Evolutionary conservation across 1,284 basidiomycete species (phyloP).

Genomic region (Malassezia vespertilionis): DNA sequence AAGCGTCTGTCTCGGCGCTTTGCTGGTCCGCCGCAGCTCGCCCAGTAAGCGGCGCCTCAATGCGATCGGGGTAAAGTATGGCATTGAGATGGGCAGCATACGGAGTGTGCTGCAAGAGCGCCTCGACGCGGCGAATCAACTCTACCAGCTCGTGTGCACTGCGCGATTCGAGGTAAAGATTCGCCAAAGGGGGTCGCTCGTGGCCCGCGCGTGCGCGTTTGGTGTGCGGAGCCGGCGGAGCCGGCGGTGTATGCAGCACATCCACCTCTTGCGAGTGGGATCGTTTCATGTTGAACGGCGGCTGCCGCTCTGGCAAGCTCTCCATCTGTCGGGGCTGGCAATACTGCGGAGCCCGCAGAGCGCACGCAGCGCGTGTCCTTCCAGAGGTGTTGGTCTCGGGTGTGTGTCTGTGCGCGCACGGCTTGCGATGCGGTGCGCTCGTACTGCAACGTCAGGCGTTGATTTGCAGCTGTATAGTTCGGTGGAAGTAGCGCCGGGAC

Average conservation of each 20-base stretch:
- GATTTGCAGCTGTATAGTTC: constrained; percentile 18
- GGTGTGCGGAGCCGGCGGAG: background rate
- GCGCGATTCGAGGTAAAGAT: constrained; percentile 11
- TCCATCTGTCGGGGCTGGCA: no score
- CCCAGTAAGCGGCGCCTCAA: constrained; percentile 1
- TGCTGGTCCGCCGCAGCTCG: background rate
- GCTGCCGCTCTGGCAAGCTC: no score
- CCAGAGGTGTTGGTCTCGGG: background rate
- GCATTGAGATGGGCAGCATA: constrained; percentile 3
- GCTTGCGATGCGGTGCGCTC: constrained; percentile 1
- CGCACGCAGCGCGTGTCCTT: background rate
- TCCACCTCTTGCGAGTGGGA: constrained; percentile 15
- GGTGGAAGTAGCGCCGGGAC: constrained; percentile 3
- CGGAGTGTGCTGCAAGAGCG: constrained; percentile 10
- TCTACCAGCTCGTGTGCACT: background rate
- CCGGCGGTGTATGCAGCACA: constrained; percentile 2
- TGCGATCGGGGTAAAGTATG: constrained; percentile 10
- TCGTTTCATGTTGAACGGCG: constrained; percentile 6
- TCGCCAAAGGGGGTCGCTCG: constrained; percentile 3
- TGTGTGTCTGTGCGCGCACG: constrained; percentile 16
- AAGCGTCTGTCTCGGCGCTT: background rate
- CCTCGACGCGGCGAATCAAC: constrained; percentile 9
- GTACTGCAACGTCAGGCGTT: constrained; percentile 6
- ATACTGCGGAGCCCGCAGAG: background rate
- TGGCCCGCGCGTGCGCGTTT: constrained; percentile 8